Base-by-base conservation (phyloP, 257 asterid genomes). In the Ilex asprella region DNA sequence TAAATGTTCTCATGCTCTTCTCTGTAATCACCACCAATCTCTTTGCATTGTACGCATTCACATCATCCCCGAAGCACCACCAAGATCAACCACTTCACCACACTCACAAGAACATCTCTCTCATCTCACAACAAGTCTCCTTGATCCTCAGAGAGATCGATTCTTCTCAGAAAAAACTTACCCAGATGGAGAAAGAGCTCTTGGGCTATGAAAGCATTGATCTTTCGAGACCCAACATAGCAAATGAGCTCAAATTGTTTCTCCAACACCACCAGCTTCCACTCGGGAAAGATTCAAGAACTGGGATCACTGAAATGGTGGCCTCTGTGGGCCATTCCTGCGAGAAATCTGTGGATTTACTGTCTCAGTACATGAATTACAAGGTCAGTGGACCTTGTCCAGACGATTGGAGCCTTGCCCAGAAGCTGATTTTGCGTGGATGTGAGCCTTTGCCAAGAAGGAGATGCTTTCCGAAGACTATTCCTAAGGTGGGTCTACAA, bases 271-370 rank as follows among this genome's bases (percentile, higher is more conserved):
- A 90, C 15, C 73, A 10, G 13, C 67, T 90, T 55, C 97, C 96
- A n/a, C 27, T 90, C 46, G 96, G 97, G 6, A 87, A 78, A 67
- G 97, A 90, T 83, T 87, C 97, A 2, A 77, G 95, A 75, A 87
- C 96, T 49, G 95, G 97, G 81, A 85, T 90, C 80, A 90, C 95
- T 15, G 94, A 89, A 62, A 83, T 90, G 93, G 88, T 71, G 39
- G 76, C 91, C 11, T 84, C 95, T 10, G 81, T 81, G 59, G 95
- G 89, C 7, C 91, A 84, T 72, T 81, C 91, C 52, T 86, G 95
- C 63, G 81, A 55, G 74, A 84, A 80, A 76, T 81, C 87, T 10
- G 12, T 72, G 52, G 84, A 79, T 69, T 81, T 69, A 60, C 56
- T 86, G 74, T 70, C 83, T 5, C 64, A 76, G 31, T 86, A 62